These are phyloP conservation scores for Lipomyces oligophaga DNA, from an alignment of 805 yeast genomes.

Conservation along the genomic window DNA sequence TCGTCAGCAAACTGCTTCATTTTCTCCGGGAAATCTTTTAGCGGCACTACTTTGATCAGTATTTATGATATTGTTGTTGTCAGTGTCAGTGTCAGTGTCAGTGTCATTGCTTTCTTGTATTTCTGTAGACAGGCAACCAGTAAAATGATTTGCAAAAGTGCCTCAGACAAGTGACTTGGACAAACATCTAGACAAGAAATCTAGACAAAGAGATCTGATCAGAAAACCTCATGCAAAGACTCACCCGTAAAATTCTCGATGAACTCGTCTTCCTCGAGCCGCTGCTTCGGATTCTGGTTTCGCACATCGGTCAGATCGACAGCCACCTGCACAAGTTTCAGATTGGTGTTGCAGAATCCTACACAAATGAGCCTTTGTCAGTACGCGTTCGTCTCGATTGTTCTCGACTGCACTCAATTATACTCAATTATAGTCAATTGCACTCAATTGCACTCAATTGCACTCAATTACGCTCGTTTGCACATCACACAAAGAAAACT, in stretches of 20 bases:
- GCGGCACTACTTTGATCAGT: constrained; percentile 47
- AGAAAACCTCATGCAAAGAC: background rate
- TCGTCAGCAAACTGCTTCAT: constrained; percentile 51
- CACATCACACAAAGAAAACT: background rate
- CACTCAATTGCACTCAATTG: background rate
- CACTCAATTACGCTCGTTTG: background rate
- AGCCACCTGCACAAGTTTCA: constrained; percentile 71
- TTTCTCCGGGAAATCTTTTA: constrained; percentile 53
- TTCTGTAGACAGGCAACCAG: no score
- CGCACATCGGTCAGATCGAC: constrained; percentile 65
- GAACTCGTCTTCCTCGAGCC: constrained; percentile 86
- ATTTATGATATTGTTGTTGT: background rate
- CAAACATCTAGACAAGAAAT: background rate
- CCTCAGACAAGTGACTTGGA: background rate
- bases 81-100: background rate
- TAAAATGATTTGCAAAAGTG: no score
- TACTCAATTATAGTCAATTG: background rate
- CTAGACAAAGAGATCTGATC: no score
- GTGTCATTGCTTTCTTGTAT: no score
- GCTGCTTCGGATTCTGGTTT: constrained; percentile 65
- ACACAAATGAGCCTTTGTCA: background rate
- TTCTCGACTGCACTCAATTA: no score
- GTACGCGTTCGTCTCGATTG: no score
- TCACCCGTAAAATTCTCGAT: constrained; percentile 69
- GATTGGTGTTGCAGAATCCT: constrained; percentile 75